These are phyloP conservation scores for Neurospora africana DNA, from an alignment of 495 filamentous ascomycete species.

Conservation along the genomic window DNA sequence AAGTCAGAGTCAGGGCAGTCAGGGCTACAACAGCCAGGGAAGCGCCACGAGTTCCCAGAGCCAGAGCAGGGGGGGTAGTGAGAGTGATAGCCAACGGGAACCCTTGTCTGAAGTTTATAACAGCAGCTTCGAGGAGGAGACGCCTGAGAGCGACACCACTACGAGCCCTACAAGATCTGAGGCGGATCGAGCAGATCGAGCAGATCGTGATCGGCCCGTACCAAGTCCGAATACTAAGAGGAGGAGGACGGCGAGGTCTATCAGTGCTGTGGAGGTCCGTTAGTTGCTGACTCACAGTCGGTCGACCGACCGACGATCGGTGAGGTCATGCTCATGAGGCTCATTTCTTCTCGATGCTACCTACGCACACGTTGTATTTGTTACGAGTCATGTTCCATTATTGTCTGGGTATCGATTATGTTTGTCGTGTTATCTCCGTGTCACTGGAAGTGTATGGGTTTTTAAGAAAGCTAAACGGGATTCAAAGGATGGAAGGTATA, in stretches of 20 bases:
- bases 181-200: neutral
- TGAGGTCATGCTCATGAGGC: neutral
- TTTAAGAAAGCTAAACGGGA: neutral
- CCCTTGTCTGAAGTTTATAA: constrained; percentile 18
- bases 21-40: neutral
- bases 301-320: neutral
- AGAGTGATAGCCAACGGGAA: constrained; percentile 2
- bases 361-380: neutral
- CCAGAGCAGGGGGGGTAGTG: neutral
- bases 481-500: neutral
- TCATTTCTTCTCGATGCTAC: neutral
- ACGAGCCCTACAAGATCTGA: neutral
- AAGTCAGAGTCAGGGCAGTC: neutral
- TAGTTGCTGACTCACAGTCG: constrained; percentile 6
- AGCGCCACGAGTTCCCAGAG: neutral
- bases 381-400: neutral
- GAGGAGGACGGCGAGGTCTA: constrained; percentile 15
- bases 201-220: constrained; percentile 12
- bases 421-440: neutral
- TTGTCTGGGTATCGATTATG: neutral
- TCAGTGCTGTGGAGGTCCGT: constrained; percentile 18
- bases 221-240: constrained; percentile 26
- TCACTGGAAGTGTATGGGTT: neutral
- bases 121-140: constrained; percentile 24
- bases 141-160: neutral